Conservation (phyloP, 805 yeast genomes). For the Groenewaldozyma tartarivorans region DNA sequence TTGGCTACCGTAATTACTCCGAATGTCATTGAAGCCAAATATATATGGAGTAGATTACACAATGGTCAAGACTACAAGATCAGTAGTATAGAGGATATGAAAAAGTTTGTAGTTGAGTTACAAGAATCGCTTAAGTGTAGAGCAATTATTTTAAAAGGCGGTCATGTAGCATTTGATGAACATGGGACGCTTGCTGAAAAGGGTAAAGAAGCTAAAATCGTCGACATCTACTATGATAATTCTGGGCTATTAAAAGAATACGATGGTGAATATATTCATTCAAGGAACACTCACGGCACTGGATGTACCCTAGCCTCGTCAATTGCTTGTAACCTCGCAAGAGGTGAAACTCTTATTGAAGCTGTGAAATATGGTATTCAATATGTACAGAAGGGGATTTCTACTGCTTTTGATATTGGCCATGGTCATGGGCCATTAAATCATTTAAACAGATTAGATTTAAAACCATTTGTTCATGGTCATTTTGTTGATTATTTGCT, state of each 20-base stretch:
- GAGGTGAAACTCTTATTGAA: conserved; percentile 35
- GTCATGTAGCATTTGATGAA: conserved; percentile 43
- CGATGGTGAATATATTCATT: conserved; percentile 35
- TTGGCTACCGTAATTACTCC: conserved; percentile 63
- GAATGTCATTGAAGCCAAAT: conserved; percentile 56
- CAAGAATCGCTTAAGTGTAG: conserved; percentile 31
- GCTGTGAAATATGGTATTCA: conserved; percentile 51
- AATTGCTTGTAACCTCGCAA: conserved; percentile 66
- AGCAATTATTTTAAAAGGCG: conserved; percentile 68
- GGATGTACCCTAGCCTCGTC: conserved; percentile 84
- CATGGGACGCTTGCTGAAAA: conserved; percentile 3
- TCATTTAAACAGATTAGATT: conserved; percentile 39
- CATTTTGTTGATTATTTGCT: conserved; percentile 41
- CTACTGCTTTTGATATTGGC: conserved; percentile 36
- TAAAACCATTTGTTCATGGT: conserved; percentile 28
- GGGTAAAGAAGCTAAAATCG: conserved; percentile 12
- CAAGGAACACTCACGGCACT: conserved; percentile 73
- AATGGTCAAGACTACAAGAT: not conserved
- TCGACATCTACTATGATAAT: conserved; percentile 25
- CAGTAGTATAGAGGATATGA: conserved; percentile 31
- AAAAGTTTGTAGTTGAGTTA: conserved; percentile 32
- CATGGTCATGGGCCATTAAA: conserved; percentile 67
- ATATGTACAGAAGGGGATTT: conserved; percentile 59
- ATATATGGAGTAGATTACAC: conserved; percentile 23
- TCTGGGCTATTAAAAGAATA: conserved; percentile 37